Evolutionary conservation across 2,329 filamentous ascomycete species (phyloP).

Genomic region (Fusarium sambucinum): DNA sequence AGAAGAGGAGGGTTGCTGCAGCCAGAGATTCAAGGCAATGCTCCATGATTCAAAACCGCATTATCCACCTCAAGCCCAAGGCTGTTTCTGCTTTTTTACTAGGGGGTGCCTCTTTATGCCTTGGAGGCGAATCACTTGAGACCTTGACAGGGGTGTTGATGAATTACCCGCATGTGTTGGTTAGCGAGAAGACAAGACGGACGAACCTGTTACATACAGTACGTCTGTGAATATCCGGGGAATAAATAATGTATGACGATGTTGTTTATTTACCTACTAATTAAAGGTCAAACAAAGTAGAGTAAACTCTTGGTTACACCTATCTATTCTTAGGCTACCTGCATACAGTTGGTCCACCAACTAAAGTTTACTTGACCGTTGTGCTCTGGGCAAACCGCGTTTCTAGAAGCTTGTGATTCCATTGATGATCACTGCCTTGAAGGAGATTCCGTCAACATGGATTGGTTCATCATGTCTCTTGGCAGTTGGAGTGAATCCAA

Average conservation of each 20-base stretch:
- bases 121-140: conserved; percentile 35
- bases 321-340: conserved; percentile 2
- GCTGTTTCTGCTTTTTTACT: conserved; percentile 34
- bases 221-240: neutral
- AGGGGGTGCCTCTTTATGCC: conserved; percentile 23
- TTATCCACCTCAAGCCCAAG: conserved; percentile 23
- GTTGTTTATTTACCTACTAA: conserved; percentile 12
- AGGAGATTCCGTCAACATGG: neutral
- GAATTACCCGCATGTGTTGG: conserved; percentile 22
- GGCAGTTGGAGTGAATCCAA: neutral
- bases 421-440: conserved; percentile 7
- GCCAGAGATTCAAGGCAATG: conserved; percentile 34
- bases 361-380: conserved; percentile 16
- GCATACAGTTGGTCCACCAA: neutral
- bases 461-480: conserved; percentile 6
- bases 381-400: conserved; percentile 3
- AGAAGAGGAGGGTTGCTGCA: conserved; percentile 21
- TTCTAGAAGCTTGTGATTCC: conserved; percentile 33
- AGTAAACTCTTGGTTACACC: conserved; percentile 6
- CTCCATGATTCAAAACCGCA: conserved; percentile 27
- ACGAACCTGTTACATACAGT: neutral
- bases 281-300: neutral
- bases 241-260: conserved; percentile 2
- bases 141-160: conserved; percentile 23
- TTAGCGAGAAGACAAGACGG: conserved; percentile 13